Evolutionary conservation across 805 yeast species (phyloP), one percentile per base, ranked within the genome.

Genomic region (Yamadazyma kitorensis): DNA sequence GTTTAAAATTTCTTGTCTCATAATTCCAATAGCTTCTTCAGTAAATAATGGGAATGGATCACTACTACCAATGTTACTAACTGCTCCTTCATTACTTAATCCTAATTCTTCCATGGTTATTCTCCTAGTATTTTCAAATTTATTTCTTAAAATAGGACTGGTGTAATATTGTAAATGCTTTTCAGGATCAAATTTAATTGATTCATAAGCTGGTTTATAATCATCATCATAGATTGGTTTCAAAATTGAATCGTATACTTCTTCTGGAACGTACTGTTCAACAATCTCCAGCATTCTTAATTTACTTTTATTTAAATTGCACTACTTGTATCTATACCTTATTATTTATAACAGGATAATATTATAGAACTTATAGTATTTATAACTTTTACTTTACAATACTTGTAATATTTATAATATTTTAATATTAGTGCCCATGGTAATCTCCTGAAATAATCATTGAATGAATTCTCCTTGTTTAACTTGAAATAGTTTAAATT

Each of bases 71-170:
- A 62, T 53, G 2, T 68, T 68, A 12, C 76, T 65, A 35, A 77
- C 72, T 49, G 74, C 78, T 37, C 62, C 57, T 28, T 62, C 61
- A 42, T 59, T 53, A 26, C 66, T 47, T 37, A 69, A 52, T 1
- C 76, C 77, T 36, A 77, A 59, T 11, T 60, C 55, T 23, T 52
- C 46, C 16, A 58, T 50, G 9, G 64, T 57, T 33, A 59, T 28
- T 33, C 64, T 47, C 25, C 60, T 45, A 10, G 67, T 62, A 13
- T 59, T 55, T 17, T 47, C 44, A 11, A 49, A 48, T 31, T 57
- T 64, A 0, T 64, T 59, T 18, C 36, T 40, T 13, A 18, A 17
- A 33, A 64, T 63, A 16, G 22, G 25, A 12, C 65, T 61, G 14
- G 47, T 51, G 10, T 52, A 49, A 34, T 47, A 68, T 4, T 14